A percentile compares a stretch with the other conserved stretches of the same genome.
Evolutionary conservation across 192 early-diverging fungal species (phyloP).

Genomic region (Radiomyces spectabilis): DNA sequence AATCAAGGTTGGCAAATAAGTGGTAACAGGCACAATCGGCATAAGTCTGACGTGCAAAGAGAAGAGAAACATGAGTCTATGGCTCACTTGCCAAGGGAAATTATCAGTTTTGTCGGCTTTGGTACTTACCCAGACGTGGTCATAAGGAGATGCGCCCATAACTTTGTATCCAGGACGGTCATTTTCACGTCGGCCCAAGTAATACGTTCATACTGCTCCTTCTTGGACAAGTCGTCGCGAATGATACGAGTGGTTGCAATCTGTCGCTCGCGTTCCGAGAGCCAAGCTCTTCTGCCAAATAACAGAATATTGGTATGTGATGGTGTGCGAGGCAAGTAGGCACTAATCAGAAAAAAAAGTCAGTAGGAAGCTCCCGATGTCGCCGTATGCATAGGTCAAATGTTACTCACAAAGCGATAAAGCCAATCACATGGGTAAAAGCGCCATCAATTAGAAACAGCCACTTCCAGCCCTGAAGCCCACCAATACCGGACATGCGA

Average conservation of each 20-base stretch:
- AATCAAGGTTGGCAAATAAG: slow-evolving; percentile 19
- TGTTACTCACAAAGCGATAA: slow-evolving; percentile 12
- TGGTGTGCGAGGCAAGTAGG: neutral
- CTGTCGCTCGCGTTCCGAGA: slow-evolving; percentile 43
- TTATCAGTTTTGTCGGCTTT: too few species aligned
- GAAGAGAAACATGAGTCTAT: neutral
- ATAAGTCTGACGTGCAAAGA: neutral
- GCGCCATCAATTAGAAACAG: slow-evolving; percentile 57
- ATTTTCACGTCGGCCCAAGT: slow-evolving; percentile 10
- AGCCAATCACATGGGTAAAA: slow-evolving; percentile 17
- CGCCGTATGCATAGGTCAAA: too few species aligned
- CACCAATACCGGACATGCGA: slow-evolving; percentile 40
- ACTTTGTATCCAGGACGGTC: slow-evolving; percentile 6
- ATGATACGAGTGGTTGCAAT: slow-evolving; percentile 55
- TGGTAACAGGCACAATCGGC: slow-evolving; percentile 4
- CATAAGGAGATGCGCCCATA: slow-evolving; percentile 16
- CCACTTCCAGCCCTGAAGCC: slow-evolving; percentile 61
- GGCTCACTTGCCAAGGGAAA: neutral
- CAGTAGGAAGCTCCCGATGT: neutral
- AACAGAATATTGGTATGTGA: neutral
- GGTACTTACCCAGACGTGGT: neutral
- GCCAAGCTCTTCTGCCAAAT: slow-evolving; percentile 25
- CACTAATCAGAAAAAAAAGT: neutral
- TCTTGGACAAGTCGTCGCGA: slow-evolving; percentile 51
- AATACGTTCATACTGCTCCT: slow-evolving; percentile 20